phyloP scores from a whole-genome alignment of 805 yeast genomes.

The Sugiyamaella lignohabitans region DNA sequence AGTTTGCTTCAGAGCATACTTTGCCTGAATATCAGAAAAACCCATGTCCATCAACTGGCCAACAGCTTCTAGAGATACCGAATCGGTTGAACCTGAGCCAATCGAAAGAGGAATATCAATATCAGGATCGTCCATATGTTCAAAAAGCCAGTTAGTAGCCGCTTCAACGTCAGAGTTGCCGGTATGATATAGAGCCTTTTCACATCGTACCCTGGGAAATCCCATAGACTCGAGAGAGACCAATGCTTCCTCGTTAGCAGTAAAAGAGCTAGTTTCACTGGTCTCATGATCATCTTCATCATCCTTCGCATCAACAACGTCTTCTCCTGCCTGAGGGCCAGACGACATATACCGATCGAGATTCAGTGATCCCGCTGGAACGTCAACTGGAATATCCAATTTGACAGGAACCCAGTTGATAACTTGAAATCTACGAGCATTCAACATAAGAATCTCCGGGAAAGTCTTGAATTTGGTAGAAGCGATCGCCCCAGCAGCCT shows the following conservation, averaged over 20 bases:
- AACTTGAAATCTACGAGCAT: conserved; percentile 72
- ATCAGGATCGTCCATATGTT: conserved; percentile 78
- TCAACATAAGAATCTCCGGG: conserved; percentile 66
- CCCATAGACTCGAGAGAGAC: conserved; percentile 72
- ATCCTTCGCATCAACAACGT: conserved; percentile 35
- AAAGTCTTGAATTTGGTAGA: conserved; percentile 48
- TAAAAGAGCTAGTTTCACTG: conserved; percentile 32
- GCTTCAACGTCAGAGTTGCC: conserved; percentile 59
- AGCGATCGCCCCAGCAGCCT: conserved; percentile 33
- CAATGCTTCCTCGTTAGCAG: conserved; percentile 49
- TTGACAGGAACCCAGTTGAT: conserved; percentile 89
- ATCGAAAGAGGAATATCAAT: conserved; percentile 57
- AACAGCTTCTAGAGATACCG: conserved; percentile 25
- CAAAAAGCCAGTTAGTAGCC: conserved; percentile 88
- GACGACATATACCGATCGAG: conserved; percentile 39
- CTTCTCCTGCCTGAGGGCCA: conserved; percentile 40
- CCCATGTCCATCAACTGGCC: conserved; percentile 68
- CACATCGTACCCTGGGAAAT: conserved; percentile 61
- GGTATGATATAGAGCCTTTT: conserved; percentile 63
- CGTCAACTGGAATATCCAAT: conserved; percentile 60
- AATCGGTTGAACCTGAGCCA: conserved; percentile 20
- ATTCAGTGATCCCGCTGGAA: conserved; percentile 42
- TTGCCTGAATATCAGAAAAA: conserved; percentile 55
- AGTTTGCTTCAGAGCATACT: conserved; percentile 60
- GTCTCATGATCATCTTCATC: conserved; percentile 13